Base-by-base conservation (phyloP, 306 rosid genomes). In the Dalbergia cultrata region DNA sequence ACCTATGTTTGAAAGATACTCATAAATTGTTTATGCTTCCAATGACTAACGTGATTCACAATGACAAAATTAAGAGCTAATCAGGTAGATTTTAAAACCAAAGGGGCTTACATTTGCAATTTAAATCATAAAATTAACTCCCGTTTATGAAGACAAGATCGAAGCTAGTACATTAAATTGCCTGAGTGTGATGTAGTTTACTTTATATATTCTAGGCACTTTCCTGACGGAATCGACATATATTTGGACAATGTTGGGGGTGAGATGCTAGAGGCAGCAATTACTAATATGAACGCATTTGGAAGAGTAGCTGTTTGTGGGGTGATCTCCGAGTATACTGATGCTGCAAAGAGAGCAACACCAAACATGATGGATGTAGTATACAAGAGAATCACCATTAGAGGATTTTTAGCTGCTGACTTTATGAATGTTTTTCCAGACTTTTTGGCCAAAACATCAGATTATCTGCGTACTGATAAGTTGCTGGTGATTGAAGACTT, bases 241-340 rank as follows among this genome's bases (percentile, higher is more conserved):
- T 94, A 89, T 73, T 92, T 94, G 39, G 98, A 94, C 88, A 94
- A 94, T 43, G 98, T 94, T 49, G 97, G 97, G 6, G 91, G 62
- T 1, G 88, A 86, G 64, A 92, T 90, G 90, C 82, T 86, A n/a
- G 92, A 92, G 47, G 98, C 95, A 54, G 90, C 97, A 0, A 70
- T 92, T 70, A 74, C 59, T 0, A 94, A 92, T 76, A 82, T 94
- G 97, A 94, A 88, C 39, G 1, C 52, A 4, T 85, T 78, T 52
- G 98, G 98, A 13, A 90, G 94, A 83, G 91, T 94, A 67, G 86
- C 87, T 10, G 68, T 76, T 21, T 94, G 95, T 79, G 95, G 97
- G 0, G 90, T 88, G 3, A 94, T 94, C 0, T 79, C 98, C 0
- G 90, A 94, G 83, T 92, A 92, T 18, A 85, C 85, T 0, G 72